Percentiles rank a stretch among this genome's conserved stretches.
These are phyloP conservation scores for Nemania sp. DNA, from an alignment of 2,329 filamentous ascomycete genomes.

Conservation along the genomic window DNA sequence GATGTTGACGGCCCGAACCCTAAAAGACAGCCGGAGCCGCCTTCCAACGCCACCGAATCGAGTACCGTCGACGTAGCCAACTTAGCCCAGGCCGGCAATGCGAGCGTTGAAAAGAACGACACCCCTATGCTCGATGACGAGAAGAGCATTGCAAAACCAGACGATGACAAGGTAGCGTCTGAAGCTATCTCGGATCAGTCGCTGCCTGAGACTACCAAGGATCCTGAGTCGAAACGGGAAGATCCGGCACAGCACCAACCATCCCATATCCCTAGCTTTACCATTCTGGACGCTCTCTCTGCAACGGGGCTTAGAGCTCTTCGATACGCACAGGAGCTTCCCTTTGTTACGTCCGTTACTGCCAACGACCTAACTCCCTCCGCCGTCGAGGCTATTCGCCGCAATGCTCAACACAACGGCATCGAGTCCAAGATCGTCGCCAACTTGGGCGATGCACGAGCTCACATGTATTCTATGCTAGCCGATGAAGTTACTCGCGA, in stretches of 20 bases:
- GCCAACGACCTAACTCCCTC: constrained; percentile 88
- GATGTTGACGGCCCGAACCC: constrained; percentile 37
- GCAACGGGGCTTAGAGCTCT: constrained; percentile 92
- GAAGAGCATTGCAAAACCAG: constrained; percentile 21
- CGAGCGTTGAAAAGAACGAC: constrained; percentile 29
- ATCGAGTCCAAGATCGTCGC: constrained; percentile 77
- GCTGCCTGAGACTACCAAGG: constrained; percentile 35
- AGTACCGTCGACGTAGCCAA: constrained; percentile 20
- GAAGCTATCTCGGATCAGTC: constrained; percentile 13
- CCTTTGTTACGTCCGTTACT: constrained; percentile 82
- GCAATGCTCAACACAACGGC: constrained; percentile 87
- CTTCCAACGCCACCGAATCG: constrained; percentile 30
- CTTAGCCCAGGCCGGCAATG: constrained; percentile 12
- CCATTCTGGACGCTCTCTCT: constrained; percentile 94
- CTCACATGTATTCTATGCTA: constrained; percentile 86
- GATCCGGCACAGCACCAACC: constrained; percentile 39
- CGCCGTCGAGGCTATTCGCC: constrained; percentile 82
- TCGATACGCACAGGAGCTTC: constrained; percentile 91
- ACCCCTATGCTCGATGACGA: constrained; percentile 42
- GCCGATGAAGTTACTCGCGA: constrained; percentile 63
- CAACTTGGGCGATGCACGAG: constrained; percentile 84
- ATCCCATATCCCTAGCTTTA: constrained; percentile 66
- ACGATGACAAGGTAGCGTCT: constrained; percentile 13
- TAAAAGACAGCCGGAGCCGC: constrained; percentile 43
- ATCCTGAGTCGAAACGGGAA: constrained; percentile 29